A percentile compares a stretch with the other conserved stretches of the same genome.
These are phyloP conservation scores for Penicillium sp. DNA, from an alignment of 2,329 filamentous ascomycete genomes.

Conservation along the genomic window DNA sequence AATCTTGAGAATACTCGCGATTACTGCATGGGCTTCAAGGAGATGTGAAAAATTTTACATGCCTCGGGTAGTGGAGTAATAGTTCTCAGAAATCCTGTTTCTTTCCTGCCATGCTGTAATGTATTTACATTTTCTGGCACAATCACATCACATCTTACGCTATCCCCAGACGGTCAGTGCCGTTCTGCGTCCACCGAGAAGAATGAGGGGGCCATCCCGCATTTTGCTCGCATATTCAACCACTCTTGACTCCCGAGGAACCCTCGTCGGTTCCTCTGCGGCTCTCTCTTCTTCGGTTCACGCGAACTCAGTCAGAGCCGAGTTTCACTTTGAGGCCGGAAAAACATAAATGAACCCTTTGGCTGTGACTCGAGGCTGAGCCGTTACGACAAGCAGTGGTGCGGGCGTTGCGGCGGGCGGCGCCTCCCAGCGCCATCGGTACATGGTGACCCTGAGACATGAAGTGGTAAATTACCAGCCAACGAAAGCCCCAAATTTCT, in stretches of 20 bases:
- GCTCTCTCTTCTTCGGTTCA: not conserved
- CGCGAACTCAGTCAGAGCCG: not conserved
- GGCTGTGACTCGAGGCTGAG: not conserved
- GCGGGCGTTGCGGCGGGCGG: slow-evolving; percentile 7
- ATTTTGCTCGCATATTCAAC: not conserved
- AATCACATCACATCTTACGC: not conserved
- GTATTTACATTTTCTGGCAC: not conserved
- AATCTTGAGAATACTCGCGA: not conserved
- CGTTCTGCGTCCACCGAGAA: not conserved
- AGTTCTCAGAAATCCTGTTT: not conserved
- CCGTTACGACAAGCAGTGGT: slow-evolving; percentile 11
- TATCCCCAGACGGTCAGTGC: not conserved
- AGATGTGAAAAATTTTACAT: not conserved
- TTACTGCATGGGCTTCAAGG: not conserved
- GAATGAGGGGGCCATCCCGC: not conserved
- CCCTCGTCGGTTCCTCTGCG: not conserved
- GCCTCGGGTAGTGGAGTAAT: not conserved
- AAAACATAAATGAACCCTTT: not conserved
- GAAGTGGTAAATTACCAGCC: slow-evolving; percentile 16
- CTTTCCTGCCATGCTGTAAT: not conserved
- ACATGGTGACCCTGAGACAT: not conserved
- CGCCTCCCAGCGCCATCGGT: slow-evolving; percentile 9
- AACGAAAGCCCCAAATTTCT: not conserved
- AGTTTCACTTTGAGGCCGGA: not conserved
- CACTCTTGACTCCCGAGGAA: not conserved